A percentile compares a stretch with the other conserved stretches of the same genome.
phyloP scores from a whole-genome alignment of 2,329 filamentous ascomycete genomes.

The Sclerotinia spermophila region DNA sequence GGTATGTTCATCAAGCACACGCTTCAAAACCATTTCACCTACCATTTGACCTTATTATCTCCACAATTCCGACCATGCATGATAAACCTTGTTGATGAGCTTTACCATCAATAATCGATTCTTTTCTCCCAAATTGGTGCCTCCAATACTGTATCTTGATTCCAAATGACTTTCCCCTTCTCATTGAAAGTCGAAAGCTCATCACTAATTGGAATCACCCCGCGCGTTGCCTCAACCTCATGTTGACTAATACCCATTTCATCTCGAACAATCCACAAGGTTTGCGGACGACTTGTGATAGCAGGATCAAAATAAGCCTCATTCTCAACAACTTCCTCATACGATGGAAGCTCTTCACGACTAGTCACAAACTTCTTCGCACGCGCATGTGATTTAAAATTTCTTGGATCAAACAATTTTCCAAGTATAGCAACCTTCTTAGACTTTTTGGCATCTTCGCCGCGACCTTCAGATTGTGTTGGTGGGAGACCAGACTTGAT shows the following conservation, averaged over 20 bases:
- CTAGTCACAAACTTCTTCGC: constrained; percentile 48
- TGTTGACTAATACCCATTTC: constrained; percentile 69
- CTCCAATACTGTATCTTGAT: constrained; percentile 39
- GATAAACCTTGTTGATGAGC: too few species aligned
- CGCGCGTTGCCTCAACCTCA: constrained; percentile 67
- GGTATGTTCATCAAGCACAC: not conserved
- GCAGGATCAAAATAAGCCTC: constrained; percentile 72
- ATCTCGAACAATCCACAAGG: constrained; percentile 80
- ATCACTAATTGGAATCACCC: constrained; percentile 75
- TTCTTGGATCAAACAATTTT: constrained; percentile 71
- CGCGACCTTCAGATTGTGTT: constrained; percentile 32
- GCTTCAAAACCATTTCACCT: too few species aligned
- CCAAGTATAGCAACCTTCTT: constrained; percentile 54
- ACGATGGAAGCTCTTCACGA: constrained; percentile 52
- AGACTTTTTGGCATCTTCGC: not conserved
- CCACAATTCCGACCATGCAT: not conserved
- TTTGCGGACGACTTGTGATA: constrained; percentile 56
- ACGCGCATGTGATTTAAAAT: constrained; percentile 67
- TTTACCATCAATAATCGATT: constrained; percentile 28
- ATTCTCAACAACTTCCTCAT: constrained; percentile 57
- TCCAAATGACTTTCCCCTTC: constrained; percentile 62
- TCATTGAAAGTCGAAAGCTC: constrained; percentile 67
- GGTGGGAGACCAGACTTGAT: constrained; percentile 27
- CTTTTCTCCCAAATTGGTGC: constrained; percentile 33
- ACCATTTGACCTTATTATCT: too few species aligned